Conservation (phyloP, 306 rosid genomes). For the Abrus pulchellus region DNA sequence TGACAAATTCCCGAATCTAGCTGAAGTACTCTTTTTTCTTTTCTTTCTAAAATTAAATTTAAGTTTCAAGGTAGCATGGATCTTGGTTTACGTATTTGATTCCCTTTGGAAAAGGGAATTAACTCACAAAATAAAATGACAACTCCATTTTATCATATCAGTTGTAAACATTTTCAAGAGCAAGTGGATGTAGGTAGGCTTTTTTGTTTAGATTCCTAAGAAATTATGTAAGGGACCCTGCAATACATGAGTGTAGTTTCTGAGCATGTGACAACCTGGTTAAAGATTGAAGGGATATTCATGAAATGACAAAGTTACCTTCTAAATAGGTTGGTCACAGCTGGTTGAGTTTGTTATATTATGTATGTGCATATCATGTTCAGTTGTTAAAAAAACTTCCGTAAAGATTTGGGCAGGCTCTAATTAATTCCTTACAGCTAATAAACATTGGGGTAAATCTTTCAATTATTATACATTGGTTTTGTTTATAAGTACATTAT, state of each 20-base stretch:
- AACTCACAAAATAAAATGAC: conserved; percentile 39
- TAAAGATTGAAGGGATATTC: conserved; percentile 50
- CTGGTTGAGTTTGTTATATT: conserved; percentile 50
- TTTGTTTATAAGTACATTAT: conserved; percentile 60
- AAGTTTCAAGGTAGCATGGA: too few relatives aligned
- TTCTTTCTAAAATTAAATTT: too few relatives aligned
- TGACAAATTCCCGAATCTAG: too few relatives aligned
- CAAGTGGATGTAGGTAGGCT: conserved; percentile 33
- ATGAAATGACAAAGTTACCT: conserved; percentile 61
- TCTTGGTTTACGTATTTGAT: too few relatives aligned
- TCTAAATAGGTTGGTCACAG: conserved; percentile 51
- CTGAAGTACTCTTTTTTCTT: too few relatives aligned
- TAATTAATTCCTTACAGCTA: conserved; percentile 87
- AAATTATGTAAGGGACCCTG: conserved; percentile 28
- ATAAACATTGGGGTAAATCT: conserved; percentile 71
- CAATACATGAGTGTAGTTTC: conserved; percentile 71
- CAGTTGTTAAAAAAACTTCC: conserved; percentile 67
- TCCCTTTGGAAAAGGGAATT: background rate
- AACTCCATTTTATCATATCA: conserved; percentile 43
- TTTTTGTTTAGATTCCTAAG: conserved; percentile 21
- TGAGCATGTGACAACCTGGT: conserved; percentile 78
- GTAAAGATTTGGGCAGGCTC: conserved; percentile 75
- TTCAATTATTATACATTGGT: conserved; percentile 66
- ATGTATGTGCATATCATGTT: conserved; percentile 53
- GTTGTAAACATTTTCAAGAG: conserved; percentile 40